Conservation (phyloP, 2,329 filamentous ascomycete species). For the Calonectria hawksworthii region DNA sequence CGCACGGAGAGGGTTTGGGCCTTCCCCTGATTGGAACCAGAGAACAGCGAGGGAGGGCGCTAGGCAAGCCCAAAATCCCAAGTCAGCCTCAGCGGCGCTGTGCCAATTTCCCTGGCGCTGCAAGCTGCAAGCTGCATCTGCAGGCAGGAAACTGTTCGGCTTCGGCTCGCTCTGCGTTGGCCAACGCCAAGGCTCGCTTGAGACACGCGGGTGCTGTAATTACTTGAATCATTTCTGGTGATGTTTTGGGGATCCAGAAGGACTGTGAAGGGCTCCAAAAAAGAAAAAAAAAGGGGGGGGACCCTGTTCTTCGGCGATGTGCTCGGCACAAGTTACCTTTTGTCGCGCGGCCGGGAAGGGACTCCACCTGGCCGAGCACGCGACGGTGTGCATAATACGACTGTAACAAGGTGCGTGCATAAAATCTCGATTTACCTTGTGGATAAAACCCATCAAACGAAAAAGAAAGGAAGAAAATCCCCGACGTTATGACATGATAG, state of each 20-base stretch:
- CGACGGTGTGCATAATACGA: slow-evolving; percentile 41
- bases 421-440: slow-evolving; percentile 26
- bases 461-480: slow-evolving; percentile 25
- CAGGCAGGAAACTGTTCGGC: not conserved
- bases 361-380: slow-evolving; percentile 39
- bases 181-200: slow-evolving; percentile 32
- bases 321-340: slow-evolving; percentile 22
- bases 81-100: slow-evolving; percentile 14
- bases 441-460: slow-evolving; percentile 21
- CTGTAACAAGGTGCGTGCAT: slow-evolving; percentile 30
- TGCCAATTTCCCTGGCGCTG: not conserved
- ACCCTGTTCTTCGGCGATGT: slow-evolving; percentile 16
- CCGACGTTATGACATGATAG: slow-evolving; percentile 37
- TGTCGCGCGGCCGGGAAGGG: slow-evolving; percentile 15
- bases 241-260: not conserved
- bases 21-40: not conserved
- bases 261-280: not conserved
- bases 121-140: not conserved
- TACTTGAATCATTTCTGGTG: not conserved
- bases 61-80: not conserved
- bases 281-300: not conserved
- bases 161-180: slow-evolving; percentile 11
- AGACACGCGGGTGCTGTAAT: not conserved
- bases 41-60: not conserved
- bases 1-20: slow-evolving; percentile 1